Base-by-base conservation (phyloP, 768 basidiomycete genomes). In the Trichaptum fuscoviolaceum region DNA sequence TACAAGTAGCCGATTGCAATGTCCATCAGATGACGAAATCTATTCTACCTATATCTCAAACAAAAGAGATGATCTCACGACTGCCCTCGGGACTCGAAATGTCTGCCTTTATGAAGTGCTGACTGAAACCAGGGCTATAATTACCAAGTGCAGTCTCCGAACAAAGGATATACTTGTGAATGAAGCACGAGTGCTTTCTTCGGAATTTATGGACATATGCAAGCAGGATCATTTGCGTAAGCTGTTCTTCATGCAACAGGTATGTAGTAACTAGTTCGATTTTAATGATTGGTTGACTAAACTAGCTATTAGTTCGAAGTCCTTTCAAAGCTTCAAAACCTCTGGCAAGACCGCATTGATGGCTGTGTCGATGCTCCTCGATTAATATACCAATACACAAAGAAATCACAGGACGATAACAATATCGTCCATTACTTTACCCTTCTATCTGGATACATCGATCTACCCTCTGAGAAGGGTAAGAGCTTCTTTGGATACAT, bases 181-280 rank as follows among this genome's bases (percentile, higher is more conserved):
- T 68, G 74, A 78, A 27, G 82, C 80, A 7, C 77, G 77, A 63
- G 67, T 73, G 15, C 69, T 84, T 1, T 75, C 78, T 1, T 74
- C 79, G 0, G 73, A 77, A 34, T 83, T 83, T 68, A 79, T 83
- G 80, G 83, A 84, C 68, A 71, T 85, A 20, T 84, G 83, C 69
- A 73, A 65, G 23, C 58, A 73, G 59, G 74, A 77, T 2, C 75
- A 78, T 27, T 70, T 85, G 35, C 76, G 83, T n/a, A 84, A 84
- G 68, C 72, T 85, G 2, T 82, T 85, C 69, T 84, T 81, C 69
- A 83, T 84, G 80, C 82, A 83, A 70, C 82, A 84, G 77, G 83
- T 82, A 64, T 17, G 75, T 72, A 1, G 62, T 26, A 57, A 60
- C 25, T 58, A 26, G 30, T 20, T 36, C 64, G 12, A 42, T 35